phyloP scores from a whole-genome alignment of 2,329 filamentous ascomycete genomes.

The Monilinia aucupariae region DNA sequence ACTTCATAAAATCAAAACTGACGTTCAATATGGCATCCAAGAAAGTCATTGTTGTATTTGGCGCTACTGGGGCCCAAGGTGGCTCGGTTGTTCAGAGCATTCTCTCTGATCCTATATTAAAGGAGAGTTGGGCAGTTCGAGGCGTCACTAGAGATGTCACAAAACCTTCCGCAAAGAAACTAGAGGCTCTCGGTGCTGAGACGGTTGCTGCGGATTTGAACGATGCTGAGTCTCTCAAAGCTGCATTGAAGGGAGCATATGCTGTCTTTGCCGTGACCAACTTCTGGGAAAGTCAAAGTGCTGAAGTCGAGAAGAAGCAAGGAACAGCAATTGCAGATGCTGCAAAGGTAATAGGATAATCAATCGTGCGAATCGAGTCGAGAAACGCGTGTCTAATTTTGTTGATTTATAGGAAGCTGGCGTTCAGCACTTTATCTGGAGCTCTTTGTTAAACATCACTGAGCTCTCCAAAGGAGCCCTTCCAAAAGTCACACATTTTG shows the following conservation, averaged over 20 bases:
- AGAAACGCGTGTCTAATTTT: not conserved
- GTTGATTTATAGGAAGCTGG: constrained; percentile 36
- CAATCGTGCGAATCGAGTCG: not conserved
- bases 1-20: not conserved
- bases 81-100: constrained; percentile 48
- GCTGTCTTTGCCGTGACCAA: constrained; percentile 34
- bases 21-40: constrained; percentile 29
- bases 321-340: constrained; percentile 46
- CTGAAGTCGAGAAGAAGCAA: constrained; percentile 42
- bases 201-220: constrained; percentile 43
- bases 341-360: constrained; percentile 36
- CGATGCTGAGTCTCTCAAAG: constrained; percentile 38
- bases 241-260: constrained; percentile 33
- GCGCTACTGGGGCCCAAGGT: constrained; percentile 47
- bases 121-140: constrained; percentile 41
- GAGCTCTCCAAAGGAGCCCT: constrained; percentile 40
- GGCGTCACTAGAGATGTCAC: constrained; percentile 43
- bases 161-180: constrained; percentile 39
- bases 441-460: constrained; percentile 40
- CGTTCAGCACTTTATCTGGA: constrained; percentile 44
- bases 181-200: constrained; percentile 42
- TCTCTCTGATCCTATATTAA: constrained; percentile 42
- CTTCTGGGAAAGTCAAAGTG: constrained; percentile 36
- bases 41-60: constrained; percentile 43
- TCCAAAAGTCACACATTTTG: constrained; percentile 38